These are phyloP conservation scores for Annulohypoxylon moriforme DNA, from an alignment of 495 filamentous ascomycete species.

Conservation along the genomic window DNA sequence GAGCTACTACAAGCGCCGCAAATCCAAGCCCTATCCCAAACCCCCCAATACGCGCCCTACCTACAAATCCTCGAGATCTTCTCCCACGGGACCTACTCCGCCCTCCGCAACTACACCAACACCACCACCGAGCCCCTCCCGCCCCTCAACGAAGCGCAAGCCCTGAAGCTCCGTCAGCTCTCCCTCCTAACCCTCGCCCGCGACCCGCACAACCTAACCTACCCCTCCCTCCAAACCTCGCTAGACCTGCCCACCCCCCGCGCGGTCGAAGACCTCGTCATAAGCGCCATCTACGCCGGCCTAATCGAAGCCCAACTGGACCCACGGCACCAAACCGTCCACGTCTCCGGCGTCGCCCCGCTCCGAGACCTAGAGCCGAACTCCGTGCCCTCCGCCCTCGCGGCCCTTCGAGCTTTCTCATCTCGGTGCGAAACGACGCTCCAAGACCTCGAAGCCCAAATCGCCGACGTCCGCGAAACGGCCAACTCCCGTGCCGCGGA, in stretches of 20 bases:
- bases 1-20: conserved; percentile 88
- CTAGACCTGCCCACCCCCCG: conserved; percentile 75
- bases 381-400: conserved; percentile 72
- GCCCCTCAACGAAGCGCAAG: conserved; percentile 74
- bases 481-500: conserved; percentile 67
- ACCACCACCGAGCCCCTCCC: conserved; percentile 67
- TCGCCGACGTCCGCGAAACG: conserved; percentile 65
- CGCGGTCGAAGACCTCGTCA: conserved; percentile 90
- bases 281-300: conserved; percentile 86
- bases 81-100: conserved; percentile 92
- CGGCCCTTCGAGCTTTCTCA: conserved; percentile 77
- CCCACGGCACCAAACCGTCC: conserved; percentile 74
- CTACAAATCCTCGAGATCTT: conserved; percentile 88
- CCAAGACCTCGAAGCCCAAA: conserved; percentile 76
- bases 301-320: conserved; percentile 86
- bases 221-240: conserved; percentile 70
- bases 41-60: conserved; percentile 61
- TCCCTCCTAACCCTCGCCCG: conserved; percentile 82
- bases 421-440: conserved; percentile 79
- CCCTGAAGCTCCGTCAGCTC: conserved; percentile 88
- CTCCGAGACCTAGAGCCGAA: conserved; percentile 85
- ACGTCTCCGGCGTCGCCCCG: conserved; percentile 80
- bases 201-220: conserved; percentile 72
- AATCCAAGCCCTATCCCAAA: conserved; percentile 75
- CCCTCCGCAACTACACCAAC: conserved; percentile 69